Base-by-base conservation (phyloP, 2,329 filamentous ascomycete genomes). In the Fusarium foetens region DNA sequence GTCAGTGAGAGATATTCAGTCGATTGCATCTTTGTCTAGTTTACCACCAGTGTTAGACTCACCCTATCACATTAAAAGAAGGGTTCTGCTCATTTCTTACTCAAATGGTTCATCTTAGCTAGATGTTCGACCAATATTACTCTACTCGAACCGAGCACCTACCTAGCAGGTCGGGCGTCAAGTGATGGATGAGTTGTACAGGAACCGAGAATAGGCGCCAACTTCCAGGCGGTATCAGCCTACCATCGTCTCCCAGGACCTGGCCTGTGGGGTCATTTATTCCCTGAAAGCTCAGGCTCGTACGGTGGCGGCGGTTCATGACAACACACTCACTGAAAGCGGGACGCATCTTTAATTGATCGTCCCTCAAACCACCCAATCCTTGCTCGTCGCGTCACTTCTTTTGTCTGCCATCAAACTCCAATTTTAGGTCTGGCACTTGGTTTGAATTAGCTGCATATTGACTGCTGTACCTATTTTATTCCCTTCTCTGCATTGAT, bases 311-410 rank as follows among this genome's bases (percentile, higher is more conserved):
- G 59, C 42, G 59, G 59, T 64, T 66, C 41, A 48, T 67, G 54
- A 67, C 54, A 67, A 59, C 63, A 59, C 61, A 66, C 45, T 31
- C 63, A 48, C 53, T 58, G 52, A 69, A 45, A 23, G 42, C 48
- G 58, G 60, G 61, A 72, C 53, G 59, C 63, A 59, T 66, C 62
- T 70, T 67, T 65, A 70, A 75, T 74, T 74, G 73, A 72, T 70
- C 45, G 58, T 58, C 66, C 63, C 67, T 58, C 54, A 62, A 53
- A n/a, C 62, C 60, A 63, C 52, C 74, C 68, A 76, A 77, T 71
- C 75, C 75, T 66, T 76, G 75, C 65, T 68, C 58, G 43, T 69
- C 65, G 65, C 73, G 63, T 63, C 68, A 66, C 72, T 73, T 71
- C 39, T 62, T 62, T 68, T 60, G 48, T 63, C 58, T 70, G 64